A percentile compares a stretch with the other conserved stretches of the same genome.
Conservation (phyloP, 345 rosid genomes). For the Cardiospermum halicacabum region DNA sequence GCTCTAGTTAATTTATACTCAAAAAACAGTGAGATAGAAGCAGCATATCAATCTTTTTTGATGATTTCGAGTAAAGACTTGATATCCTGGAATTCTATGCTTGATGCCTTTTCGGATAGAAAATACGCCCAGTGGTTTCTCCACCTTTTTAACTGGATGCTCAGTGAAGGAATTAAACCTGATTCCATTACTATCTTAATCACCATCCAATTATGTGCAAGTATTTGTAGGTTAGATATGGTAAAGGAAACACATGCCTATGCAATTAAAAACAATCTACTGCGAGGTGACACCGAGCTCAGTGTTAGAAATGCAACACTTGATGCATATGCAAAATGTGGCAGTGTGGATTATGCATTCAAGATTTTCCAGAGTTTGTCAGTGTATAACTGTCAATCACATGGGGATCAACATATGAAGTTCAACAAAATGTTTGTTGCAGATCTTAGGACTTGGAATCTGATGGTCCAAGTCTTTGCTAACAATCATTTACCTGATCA, state of each 20-base stretch:
- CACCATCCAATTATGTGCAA: conserved; percentile 31
- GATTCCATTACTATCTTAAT: conserved; percentile 47
- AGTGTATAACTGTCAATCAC: conserved; percentile 44
- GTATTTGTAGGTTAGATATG: conserved; percentile 25
- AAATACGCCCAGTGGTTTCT: conserved; percentile 34
- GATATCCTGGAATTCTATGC: conserved; percentile 66
- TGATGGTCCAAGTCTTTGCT: conserved; percentile 66
- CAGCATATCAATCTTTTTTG: conserved; percentile 44
- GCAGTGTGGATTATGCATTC: conserved; percentile 47
- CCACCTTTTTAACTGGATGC: conserved; percentile 40
- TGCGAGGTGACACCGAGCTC: conserved; percentile 34
- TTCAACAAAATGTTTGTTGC: conserved; percentile 39
- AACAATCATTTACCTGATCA: conserved; percentile 43
- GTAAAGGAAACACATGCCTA: conserved; percentile 77
- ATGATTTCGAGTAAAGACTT: conserved; percentile 40
- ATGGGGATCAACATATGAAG: conserved; percentile 38
- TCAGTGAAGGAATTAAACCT: conserved; percentile 43
- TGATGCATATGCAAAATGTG: conserved; percentile 72
- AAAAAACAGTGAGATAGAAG: conserved; percentile 44
- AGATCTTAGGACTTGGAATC: conserved; percentile 81
- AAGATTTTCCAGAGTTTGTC: conserved; percentile 51
- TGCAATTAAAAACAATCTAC: conserved; percentile 45
- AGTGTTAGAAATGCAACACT: conserved; percentile 56
- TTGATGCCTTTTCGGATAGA: conserved; percentile 42
- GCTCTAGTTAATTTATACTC: conserved; percentile 60